Evolutionary conservation across 257 asterid species (phyloP), one percentile per base, ranked within the genome.

Genomic region (Coffea canephora): DNA sequence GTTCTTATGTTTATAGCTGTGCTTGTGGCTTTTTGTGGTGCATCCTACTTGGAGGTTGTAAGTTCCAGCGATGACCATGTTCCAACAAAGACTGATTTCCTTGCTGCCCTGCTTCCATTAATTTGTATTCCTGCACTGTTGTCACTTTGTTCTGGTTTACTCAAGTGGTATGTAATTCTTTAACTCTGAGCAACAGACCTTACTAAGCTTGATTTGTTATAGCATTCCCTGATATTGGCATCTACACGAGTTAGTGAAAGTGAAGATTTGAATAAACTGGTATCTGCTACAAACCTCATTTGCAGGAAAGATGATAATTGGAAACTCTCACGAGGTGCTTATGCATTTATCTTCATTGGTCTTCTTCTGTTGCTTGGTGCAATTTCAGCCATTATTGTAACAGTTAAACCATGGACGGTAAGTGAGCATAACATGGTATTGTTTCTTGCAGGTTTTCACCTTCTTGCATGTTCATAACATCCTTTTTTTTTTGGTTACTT

Each of bases 221-320:
- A 61, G 21, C n/a, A 27, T 67, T 45, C 57, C 23, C 59, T n/a
- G 23, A 48, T 73, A 72, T 10, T 77, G 64, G 66, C 82, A 54
- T 71, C 48, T 85, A 23, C 49, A 66, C 59, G 76, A 70, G 81
- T 49, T 68, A 81, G 79, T 48, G 70, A 70, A 71, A 81, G 79
- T 48, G 68, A 70, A 73, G 68, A 59, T 69, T 41, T 8, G 25
- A 36, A 52, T 41, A 46, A 50, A 19, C 69, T 11, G 45, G 80
- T 45, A 68, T 25, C 66, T 75, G 69, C n/a, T 80, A 39, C 41
- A 36, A 78, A 79, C 69, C 80, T 80, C 83, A 64, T 85, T 41
- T 86, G 82, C 94, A 96, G 99, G 99, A 96, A 90, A 89, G 99
- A 96, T 86, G 99, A 96, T 83, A 86, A 90, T 87, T 96, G 99